Conservation (phyloP, 352 stramenopile genomes). For the Thraustotheca clavata region DNA sequence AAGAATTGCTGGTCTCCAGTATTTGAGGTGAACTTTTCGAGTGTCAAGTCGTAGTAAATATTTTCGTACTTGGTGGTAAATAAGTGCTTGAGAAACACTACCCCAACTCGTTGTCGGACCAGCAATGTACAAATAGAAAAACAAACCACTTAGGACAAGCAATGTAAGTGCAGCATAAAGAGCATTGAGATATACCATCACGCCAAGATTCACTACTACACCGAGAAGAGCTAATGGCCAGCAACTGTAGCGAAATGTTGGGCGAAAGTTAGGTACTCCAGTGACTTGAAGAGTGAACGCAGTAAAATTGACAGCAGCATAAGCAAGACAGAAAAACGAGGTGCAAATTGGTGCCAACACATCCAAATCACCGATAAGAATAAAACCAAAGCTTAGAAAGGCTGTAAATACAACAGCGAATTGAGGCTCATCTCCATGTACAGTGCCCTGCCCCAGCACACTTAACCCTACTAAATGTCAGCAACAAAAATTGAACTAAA, state of each 20-base stretch:
- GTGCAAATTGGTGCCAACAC: constrained; percentile 72
- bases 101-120: constrained; percentile 40
- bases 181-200: constrained; percentile 74
- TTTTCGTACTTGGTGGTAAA: constrained; percentile 81
- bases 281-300: constrained; percentile 67
- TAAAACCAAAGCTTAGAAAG: constrained; percentile 48
- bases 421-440: constrained; percentile 56
- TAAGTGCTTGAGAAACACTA: constrained; percentile 74
- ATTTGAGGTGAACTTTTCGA: constrained; percentile 63
- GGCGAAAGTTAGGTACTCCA: constrained; percentile 71
- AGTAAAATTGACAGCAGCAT: constrained; percentile 62
- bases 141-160: constrained; percentile 42
- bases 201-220: constrained; percentile 43
- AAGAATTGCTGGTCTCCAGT: constrained; percentile 66
- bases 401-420: constrained; percentile 60
- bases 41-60: constrained; percentile 61
- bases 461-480: constrained; percentile 20
- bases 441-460: constrained; percentile 36
- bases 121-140: constrained; percentile 61
- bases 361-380: constrained; percentile 66
- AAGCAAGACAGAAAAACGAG: constrained; percentile 74
- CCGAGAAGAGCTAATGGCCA: constrained; percentile 57
- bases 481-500: too few relatives aligned
- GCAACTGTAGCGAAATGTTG: constrained; percentile 57
- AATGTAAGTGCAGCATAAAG: constrained; percentile 47